Percentiles rank a stretch among this genome's conserved stretches.
phyloP scores from a whole-genome alignment of 495 filamentous ascomycete genomes.

The Cercophora sp. region DNA sequence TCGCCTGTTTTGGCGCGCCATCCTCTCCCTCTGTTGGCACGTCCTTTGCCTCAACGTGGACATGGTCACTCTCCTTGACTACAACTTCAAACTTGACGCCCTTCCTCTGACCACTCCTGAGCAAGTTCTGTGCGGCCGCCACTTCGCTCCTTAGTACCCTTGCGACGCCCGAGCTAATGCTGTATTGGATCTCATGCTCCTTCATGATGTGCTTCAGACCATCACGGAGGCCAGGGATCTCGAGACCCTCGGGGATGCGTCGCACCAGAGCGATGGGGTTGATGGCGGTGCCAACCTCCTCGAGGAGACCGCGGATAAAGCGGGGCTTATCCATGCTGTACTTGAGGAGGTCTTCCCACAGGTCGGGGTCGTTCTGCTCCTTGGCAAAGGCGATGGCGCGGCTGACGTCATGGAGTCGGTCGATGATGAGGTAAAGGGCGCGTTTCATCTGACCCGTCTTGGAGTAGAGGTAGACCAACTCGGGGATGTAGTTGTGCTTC shows the following conservation, averaged over 20 bases:
- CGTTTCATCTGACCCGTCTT: slow-evolving; percentile 91
- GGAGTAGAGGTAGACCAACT: slow-evolving; percentile 88
- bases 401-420: slow-evolving; percentile 78
- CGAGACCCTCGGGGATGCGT: slow-evolving; percentile 84
- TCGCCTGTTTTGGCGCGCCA: slow-evolving; percentile 3
- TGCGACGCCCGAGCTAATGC: slow-evolving; percentile 85
- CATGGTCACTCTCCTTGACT: slow-evolving; percentile 36
- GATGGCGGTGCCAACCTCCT: slow-evolving; percentile 89
- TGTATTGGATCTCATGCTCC: slow-evolving; percentile 89
- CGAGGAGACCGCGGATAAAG: slow-evolving; percentile 88
- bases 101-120: slow-evolving; percentile 70
- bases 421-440: slow-evolving; percentile 86
- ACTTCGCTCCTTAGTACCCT: slow-evolving; percentile 85
- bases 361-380: slow-evolving; percentile 79
- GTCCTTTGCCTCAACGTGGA: slow-evolving; percentile 37
- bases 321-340: slow-evolving; percentile 95
- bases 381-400: slow-evolving; percentile 93
- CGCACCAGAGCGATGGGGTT: slow-evolving; percentile 85
- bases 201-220: slow-evolving; percentile 81
- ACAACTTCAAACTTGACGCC: slow-evolving; percentile 85
- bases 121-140: slow-evolving; percentile 68
- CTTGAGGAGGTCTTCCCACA: slow-evolving; percentile 92
- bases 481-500: slow-evolving; percentile 68
- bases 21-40: slow-evolving; percentile 11
- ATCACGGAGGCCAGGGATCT: slow-evolving; percentile 83